These are phyloP conservation scores for Strigomonas oncopelti DNA, from an alignment of 208 protist species.

Conservation along the genomic window DNA sequence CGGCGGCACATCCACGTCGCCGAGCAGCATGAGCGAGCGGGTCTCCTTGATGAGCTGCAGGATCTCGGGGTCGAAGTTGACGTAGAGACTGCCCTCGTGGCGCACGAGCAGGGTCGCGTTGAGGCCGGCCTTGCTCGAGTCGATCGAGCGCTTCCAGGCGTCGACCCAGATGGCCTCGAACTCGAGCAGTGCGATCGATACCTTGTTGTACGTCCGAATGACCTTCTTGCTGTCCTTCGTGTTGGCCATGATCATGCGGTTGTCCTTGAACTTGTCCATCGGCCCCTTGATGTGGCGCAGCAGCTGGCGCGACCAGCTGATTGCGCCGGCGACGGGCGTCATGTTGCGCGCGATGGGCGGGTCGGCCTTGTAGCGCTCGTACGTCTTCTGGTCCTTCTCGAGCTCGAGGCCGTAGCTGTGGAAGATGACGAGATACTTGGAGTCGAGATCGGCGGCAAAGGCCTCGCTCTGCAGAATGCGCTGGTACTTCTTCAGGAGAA, in stretches of 20 bases:
- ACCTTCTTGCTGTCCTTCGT: slow-evolving; percentile 95
- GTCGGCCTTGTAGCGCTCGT: slow-evolving; percentile 93
- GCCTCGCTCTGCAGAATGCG: slow-evolving; percentile 89
- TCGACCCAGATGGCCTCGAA: slow-evolving; percentile 96
- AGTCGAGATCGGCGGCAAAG: slow-evolving; percentile 91
- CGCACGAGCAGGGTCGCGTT: slow-evolving; percentile 94
- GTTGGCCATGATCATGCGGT: slow-evolving; percentile 92
- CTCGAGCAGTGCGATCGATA: slow-evolving; percentile 92
- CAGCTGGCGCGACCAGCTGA: slow-evolving; percentile 94
- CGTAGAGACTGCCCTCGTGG: slow-evolving; percentile 92
- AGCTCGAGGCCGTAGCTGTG: slow-evolving; percentile 94
- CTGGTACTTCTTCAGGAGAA: slow-evolving; percentile 93
- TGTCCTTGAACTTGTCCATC: slow-evolving; percentile 95
- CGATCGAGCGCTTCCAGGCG: slow-evolving; percentile 93
- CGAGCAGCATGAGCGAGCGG: slow-evolving; percentile 90
- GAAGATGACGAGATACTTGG: slow-evolving; percentile 96
- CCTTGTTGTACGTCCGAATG: slow-evolving; percentile 96
- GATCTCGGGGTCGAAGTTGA: slow-evolving; percentile 97
- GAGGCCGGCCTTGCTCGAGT: slow-evolving; percentile 90
- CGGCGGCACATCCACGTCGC: slow-evolving; percentile 89
- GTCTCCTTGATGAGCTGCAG: slow-evolving; percentile 97
- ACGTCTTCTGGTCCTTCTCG: slow-evolving; percentile 94
- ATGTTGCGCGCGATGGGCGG: slow-evolving; percentile 93
- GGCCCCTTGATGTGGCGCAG: slow-evolving; percentile 95
- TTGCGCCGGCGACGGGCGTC: slow-evolving; percentile 93